Base-by-base conservation (phyloP, 306 rosid genomes). In the Parietaria judaica region DNA sequence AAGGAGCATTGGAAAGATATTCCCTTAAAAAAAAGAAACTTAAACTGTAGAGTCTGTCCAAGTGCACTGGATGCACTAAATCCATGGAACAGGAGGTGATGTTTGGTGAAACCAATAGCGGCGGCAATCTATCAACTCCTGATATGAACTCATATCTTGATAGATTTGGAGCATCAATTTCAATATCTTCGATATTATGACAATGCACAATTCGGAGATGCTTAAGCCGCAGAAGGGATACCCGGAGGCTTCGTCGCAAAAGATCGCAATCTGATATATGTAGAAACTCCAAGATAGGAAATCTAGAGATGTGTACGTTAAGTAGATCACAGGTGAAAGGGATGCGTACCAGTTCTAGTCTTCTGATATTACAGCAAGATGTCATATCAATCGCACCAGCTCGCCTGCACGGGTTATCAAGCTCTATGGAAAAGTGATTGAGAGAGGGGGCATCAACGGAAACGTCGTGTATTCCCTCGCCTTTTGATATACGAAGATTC, bases 121-220 rank as follows among this genome's bases (percentile, higher is more conserved):
- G n/a, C n/a, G n/a, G 54, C 16, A 66, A 23, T 23, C 31, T 23
- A 23, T 23, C 1, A 23, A 1, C 2, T 0, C 7, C 6, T 16
- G 0, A 3, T 1, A 44, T 3, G 3, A 6, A 2, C 6, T 8
- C 5, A 3, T 56, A 44, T 8, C 0, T 44, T 12, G 17, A 66
- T 3, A 45, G 55, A n/a, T 13, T 66, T 36, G 56, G 63, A 34
- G 55, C 36, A 35, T 66, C 12, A n/a, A 66, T 15, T 17, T 47
- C 3, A 43, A 66, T 5, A 6, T 3, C 8, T 53, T 46, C 23
- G 7, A 34, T 1, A 1, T 14, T 8, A 1, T 6, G 0, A 41
- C 45, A 38, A 9, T 3, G 7, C 15, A 7, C 37, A 39, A 1
- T 6, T 0, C 15, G 31, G 8, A 61, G 8, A 11, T 14, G 4